A percentile compares a stretch with the other conserved stretches of the same genome.
Conservation (phyloP, 1,284 basidiomycete species). For the Pyrrhoderma lamaoense region DNA sequence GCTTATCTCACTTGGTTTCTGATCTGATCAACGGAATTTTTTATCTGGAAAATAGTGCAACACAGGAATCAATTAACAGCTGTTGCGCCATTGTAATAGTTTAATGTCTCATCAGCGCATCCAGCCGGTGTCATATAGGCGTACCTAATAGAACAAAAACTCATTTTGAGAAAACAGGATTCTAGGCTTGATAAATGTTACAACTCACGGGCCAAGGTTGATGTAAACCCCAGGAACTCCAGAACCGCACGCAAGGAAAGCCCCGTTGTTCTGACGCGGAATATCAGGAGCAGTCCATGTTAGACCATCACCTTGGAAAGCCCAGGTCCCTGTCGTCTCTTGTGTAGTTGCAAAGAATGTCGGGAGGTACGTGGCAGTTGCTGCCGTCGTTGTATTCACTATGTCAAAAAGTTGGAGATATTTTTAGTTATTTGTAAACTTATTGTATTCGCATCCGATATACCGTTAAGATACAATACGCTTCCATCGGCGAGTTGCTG, state of each 20-base stretch:
- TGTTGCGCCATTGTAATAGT: constrained; percentile 50
- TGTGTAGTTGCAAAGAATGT: constrained; percentile 23
- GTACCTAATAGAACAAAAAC: constrained; percentile 29
- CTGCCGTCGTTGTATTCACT: constrained; percentile 18
- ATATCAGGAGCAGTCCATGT: constrained; percentile 22
- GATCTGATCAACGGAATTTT: too few species aligned
- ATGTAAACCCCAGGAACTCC: constrained; percentile 45
- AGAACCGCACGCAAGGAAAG: constrained; percentile 41
- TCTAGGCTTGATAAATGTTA: too few species aligned
- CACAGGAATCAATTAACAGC: constrained; percentile 20
- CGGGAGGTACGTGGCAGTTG: constrained; percentile 20
- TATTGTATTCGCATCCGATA: constrained; percentile 15
- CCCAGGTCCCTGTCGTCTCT: constrained; percentile 24
- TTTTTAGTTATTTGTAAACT: constrained; percentile 33
- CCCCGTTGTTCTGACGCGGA: constrained; percentile 21
- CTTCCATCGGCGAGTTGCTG: constrained; percentile 35
- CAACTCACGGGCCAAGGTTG: constrained; percentile 41
- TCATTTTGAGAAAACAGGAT: neutral
- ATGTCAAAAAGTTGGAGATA: neutral
- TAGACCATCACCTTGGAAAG: constrained; percentile 25
- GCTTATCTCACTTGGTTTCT: too few species aligned
- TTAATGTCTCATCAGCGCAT: constrained; percentile 52
- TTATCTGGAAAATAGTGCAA: too few species aligned
- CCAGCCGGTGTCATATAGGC: constrained; percentile 47
- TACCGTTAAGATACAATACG: constrained; percentile 22